Base-by-base conservation (phyloP, 2,329 filamentous ascomycete species). In the Penicillium concentricum region DNA sequence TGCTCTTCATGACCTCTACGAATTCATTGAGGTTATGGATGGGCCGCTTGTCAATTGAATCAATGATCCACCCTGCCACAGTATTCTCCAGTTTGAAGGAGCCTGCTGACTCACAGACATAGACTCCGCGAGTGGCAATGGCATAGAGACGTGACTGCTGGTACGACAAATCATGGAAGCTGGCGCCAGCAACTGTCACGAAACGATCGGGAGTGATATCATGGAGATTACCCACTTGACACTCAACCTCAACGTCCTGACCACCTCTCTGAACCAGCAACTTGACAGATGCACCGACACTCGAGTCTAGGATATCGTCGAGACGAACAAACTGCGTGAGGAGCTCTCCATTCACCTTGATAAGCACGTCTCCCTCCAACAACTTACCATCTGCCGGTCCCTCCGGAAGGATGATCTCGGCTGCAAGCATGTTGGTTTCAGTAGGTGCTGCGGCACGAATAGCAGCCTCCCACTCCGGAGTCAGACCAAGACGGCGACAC, bases 111-210 rank as follows among this genome's bases (percentile, higher is more conserved):
- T 99, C 94, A 70, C 92, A 97, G 57, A 97, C 89, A 71, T 91
- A 99, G 18, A 99, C 92, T 34, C 94, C 94, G 72, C 92, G 88
- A 67, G 92, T 89, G 10, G 92, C 87, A 56, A 99, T 92, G 34
- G 92, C 93, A 72, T 97, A 97, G 5, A 97, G 83, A 10, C 94
- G 87, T n/a, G 94, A 92, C 76, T 97, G 92, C 72, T 99, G 94
- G 74, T 99, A 99, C 0, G 95, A 99, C 18, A 99, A 81, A 71
- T 96, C 86, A 77, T 99, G 95, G 80, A 99, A 97, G 57, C 92
- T 93, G 24, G 88, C 94, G 20, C 94, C 95, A 41, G 92, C 91
- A 42, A 97, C 93, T 5, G 92, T 91, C 52, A 97, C 90, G 71
- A 97, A 99, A 59, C 92, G 89, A 76, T 97, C 92, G 15, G 95